phyloP scores from a whole-genome alignment of 371 early-diverging fungal species.

The Syncephalastrum monosporum region DNA sequence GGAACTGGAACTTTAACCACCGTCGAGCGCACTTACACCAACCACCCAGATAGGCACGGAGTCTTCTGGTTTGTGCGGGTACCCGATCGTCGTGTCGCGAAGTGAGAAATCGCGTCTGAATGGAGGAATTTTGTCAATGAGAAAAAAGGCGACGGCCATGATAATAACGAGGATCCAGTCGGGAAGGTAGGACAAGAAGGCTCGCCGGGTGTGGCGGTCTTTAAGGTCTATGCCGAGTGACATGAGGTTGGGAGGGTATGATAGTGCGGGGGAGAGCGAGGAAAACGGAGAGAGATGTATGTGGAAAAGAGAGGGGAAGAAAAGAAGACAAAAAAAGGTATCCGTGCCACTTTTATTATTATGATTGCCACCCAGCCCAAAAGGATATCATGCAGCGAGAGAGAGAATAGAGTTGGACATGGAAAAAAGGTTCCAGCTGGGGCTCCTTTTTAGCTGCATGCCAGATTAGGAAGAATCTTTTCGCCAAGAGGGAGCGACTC shows the following conservation, averaged over 20 bases:
- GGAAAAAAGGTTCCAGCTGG: not conserved
- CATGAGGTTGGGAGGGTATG: not conserved
- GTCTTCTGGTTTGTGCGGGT: conserved; percentile 61
- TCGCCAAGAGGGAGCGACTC: too few relatives aligned
- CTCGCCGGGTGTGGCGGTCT: conserved; percentile 28
- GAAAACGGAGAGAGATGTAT: not conserved
- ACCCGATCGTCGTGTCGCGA: conserved; percentile 65
- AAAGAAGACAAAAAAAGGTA: not conserved
- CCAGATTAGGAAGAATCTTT: too few relatives aligned
- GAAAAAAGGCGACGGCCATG: conserved; percentile 56
- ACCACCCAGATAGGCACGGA: conserved; percentile 61
- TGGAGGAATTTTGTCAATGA: conserved; percentile 61
- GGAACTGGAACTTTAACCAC: not conserved
- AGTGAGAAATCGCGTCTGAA: conserved; percentile 73
- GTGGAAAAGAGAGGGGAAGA: not conserved
- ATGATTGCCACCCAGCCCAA: not conserved
- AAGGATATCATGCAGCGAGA: conserved; percentile 1
- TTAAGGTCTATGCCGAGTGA: conserved; percentile 18
- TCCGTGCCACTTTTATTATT: not conserved
- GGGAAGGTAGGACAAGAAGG: conserved; percentile 56
- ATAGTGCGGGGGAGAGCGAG: not conserved
- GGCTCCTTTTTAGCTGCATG: too few relatives aligned
- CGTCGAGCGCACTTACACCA: conserved; percentile 30
- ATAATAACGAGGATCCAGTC: conserved; percentile 68
- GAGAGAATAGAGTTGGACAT: not conserved